Percentiles rank a stretch among this genome's conserved stretches.
phyloP scores from a whole-genome alignment of 2,329 filamentous ascomycete species.

The Aquanectria penicillioides region DNA sequence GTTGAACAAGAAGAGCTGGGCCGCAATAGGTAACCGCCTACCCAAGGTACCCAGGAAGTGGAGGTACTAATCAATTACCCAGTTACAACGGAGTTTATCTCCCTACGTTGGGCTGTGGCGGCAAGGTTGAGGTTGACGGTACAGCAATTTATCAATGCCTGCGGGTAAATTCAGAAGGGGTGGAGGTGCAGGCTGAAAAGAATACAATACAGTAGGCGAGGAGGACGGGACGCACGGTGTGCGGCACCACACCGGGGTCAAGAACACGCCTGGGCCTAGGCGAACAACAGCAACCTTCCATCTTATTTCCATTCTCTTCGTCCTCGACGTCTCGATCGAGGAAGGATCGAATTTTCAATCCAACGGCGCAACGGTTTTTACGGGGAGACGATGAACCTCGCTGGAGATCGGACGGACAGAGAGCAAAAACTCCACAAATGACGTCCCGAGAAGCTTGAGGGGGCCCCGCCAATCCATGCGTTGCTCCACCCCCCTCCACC shows the following conservation, averaged over 20 bases:
- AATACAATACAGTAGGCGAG: neutral
- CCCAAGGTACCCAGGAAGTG: too few relatives aligned
- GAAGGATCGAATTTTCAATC: neutral
- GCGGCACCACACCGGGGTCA: neutral
- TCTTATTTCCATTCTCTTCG: too few relatives aligned
- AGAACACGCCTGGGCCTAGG: too few relatives aligned
- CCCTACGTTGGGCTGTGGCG: neutral
- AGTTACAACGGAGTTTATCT: too few relatives aligned
- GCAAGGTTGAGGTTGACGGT: neutral
- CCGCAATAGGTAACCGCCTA: too few relatives aligned
- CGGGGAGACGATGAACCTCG: neutral
- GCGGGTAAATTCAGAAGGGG: neutral
- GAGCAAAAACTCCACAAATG: constrained; percentile 20
- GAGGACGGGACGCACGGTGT: neutral
- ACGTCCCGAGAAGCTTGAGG: neutral
- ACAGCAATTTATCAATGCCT: neutral
- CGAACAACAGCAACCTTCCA: too few relatives aligned
- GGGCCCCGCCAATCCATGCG: constrained; percentile 11
- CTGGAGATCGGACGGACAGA: constrained; percentile 7
- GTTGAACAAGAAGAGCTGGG: neutral
- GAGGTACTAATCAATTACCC: too few relatives aligned
- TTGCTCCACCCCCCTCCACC: constrained; percentile 11
- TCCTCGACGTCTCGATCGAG: neutral
- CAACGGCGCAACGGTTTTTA: neutral
- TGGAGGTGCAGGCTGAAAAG: neutral